Conservation (phyloP, 108 stramenopile genomes). For the Pseudonitzschia pungens region DNA sequence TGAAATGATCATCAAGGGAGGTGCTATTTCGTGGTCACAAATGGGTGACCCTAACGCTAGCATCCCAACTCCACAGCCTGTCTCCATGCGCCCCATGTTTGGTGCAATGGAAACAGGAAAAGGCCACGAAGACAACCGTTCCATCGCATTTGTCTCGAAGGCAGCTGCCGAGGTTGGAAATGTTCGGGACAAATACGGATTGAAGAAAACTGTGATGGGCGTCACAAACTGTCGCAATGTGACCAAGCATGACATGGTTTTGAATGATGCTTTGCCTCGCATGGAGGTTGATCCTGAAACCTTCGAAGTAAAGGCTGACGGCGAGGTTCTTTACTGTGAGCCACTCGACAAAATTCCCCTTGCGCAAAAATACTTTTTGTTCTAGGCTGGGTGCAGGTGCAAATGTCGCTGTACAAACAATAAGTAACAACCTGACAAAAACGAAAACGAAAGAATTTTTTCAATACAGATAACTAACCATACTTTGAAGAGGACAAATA, state of each 20-base stretch:
- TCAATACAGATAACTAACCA: too few relatives aligned
- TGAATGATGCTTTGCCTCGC: constrained; percentile 88
- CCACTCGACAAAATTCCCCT: constrained; percentile 85
- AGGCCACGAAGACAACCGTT: constrained; percentile 35
- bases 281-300: constrained; percentile 95
- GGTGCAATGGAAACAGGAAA: constrained; percentile 65
- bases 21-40: constrained; percentile 91
- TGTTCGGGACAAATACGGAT: constrained; percentile 54
- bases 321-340: constrained; percentile 87
- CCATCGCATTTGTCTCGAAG: constrained; percentile 86
- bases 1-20: constrained; percentile 97
- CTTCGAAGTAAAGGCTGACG: constrained; percentile 92
- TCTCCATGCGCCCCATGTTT: constrained; percentile 97
- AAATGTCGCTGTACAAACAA: too few relatives aligned
- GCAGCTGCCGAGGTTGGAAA: constrained; percentile 53
- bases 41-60: constrained; percentile 99
- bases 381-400: constrained; percentile 43
- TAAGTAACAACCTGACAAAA: too few relatives aligned
- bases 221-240: constrained; percentile 79
- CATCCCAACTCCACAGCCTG: constrained; percentile 97
- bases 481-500: too few relatives aligned
- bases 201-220: constrained; percentile 77
- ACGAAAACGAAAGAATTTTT: too few relatives aligned
- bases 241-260: constrained; percentile 92
- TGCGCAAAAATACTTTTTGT: constrained; percentile 92